phyloP scores from a whole-genome alignment of 768 basidiomycete species.

The Tricholoma matsutake region DNA sequence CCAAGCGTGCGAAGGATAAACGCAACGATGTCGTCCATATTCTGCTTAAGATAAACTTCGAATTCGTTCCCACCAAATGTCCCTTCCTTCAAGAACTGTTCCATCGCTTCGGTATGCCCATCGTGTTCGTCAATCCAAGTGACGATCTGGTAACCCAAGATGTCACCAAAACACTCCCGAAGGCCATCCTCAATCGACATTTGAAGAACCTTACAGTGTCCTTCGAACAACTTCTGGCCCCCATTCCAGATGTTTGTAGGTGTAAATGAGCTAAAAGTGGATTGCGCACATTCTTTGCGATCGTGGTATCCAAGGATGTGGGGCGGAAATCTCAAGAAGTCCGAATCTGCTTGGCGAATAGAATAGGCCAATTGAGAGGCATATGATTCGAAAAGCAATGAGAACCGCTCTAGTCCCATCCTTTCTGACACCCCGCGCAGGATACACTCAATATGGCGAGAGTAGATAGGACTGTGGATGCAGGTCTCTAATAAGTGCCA shows the following conservation, averaged over 20 bases:
- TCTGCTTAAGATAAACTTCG: slow-evolving; percentile 32
- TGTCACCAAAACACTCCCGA: slow-evolving; percentile 62
- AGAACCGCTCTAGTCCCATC: slow-evolving; percentile 60
- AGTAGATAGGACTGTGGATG: slow-evolving; percentile 36
- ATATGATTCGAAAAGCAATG: slow-evolving; percentile 74
- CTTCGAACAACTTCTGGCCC: slow-evolving; percentile 44
- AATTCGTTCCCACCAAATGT: slow-evolving; percentile 33
- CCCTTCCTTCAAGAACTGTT: slow-evolving; percentile 32
- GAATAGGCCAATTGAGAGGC: slow-evolving; percentile 73
- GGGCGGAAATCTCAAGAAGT: slow-evolving; percentile 64
- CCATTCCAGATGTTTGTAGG: slow-evolving; percentile 59
- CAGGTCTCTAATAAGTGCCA: slow-evolving; percentile 84
- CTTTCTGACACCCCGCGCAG: slow-evolving; percentile 60
- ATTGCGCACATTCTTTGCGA: slow-evolving; percentile 61
- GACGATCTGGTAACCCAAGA: slow-evolving; percentile 61
- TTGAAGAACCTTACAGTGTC: slow-evolving; percentile 61
- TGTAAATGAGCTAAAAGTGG: slow-evolving; percentile 64
- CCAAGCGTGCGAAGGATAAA: slow-evolving; percentile 60
- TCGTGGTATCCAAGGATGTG: slow-evolving; percentile 74
- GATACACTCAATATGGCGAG: slow-evolving; percentile 44
- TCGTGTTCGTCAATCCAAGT: slow-evolving; percentile 38
- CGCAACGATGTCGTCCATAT: slow-evolving; percentile 55
- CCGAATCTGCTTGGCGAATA: slow-evolving; percentile 46
- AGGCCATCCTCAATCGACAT: slow-evolving; percentile 50
- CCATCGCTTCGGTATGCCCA: slow-evolving; percentile 26